phyloP scores from a whole-genome alignment of 2,329 filamentous ascomycete genomes.

The Colletotrichum gloeosporioides region DNA sequence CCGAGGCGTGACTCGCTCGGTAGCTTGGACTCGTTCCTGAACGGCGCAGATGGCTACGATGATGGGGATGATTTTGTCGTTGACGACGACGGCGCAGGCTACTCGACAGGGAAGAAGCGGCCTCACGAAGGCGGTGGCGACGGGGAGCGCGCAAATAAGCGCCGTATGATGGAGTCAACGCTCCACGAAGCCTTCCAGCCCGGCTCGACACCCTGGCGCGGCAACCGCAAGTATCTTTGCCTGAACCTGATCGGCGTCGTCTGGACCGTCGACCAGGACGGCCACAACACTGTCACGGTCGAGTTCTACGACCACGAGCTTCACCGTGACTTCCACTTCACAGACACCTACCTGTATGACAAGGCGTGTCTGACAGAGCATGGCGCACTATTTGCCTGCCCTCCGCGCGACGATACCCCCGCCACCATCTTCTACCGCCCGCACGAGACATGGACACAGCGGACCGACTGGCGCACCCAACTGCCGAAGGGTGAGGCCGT shows the following conservation, averaged over 20 bases:
- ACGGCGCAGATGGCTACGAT: slow-evolving; percentile 55
- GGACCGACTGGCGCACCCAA: slow-evolving; percentile 87
- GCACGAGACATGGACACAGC: slow-evolving; percentile 93
- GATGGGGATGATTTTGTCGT: slow-evolving; percentile 83
- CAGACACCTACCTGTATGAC: slow-evolving; percentile 93
- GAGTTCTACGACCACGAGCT: slow-evolving; percentile 97
- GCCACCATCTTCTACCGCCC: slow-evolving; percentile 95
- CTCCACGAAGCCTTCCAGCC: slow-evolving; percentile 90
- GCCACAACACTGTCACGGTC: slow-evolving; percentile 90
- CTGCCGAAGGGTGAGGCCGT: slow-evolving; percentile 89
- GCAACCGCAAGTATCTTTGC: slow-evolving; percentile 91
- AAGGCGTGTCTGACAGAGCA: slow-evolving; percentile 91
- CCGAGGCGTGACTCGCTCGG: slow-evolving; percentile 70
- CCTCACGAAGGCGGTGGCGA: slow-evolving; percentile 55
- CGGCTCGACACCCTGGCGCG: slow-evolving; percentile 93
- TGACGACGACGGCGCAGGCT: slow-evolving; percentile 94
- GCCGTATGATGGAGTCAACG: slow-evolving; percentile 61
- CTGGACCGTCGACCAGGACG: slow-evolving; percentile 96
- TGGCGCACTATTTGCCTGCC: slow-evolving; percentile 85
- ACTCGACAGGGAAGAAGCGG: slow-evolving; percentile 67
- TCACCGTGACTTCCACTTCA: slow-evolving; percentile 96
- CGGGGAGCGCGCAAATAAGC: slow-evolving; percentile 51
- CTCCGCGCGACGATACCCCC: slow-evolving; percentile 60
- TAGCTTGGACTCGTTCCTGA: slow-evolving; percentile 84
- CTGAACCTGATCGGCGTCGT: slow-evolving; percentile 93